phyloP scores from a whole-genome alignment of 805 yeast species.

The Wickerhamomyces chaumierensis region DNA sequence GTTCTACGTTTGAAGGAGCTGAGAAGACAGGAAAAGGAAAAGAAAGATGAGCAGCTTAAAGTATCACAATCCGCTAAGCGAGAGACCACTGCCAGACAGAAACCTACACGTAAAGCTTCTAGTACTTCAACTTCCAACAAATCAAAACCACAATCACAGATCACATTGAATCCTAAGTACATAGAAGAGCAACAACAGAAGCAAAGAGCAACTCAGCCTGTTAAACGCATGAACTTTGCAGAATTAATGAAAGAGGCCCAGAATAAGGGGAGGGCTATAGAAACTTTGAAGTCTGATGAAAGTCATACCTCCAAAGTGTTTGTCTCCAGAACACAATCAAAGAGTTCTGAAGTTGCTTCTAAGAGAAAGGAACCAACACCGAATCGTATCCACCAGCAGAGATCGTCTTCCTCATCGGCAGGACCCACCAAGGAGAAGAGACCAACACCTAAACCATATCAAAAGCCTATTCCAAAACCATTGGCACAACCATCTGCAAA shows the following conservation, averaged over 20 bases:
- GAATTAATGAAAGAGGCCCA: constrained; percentile 51
- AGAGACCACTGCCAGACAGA: constrained; percentile 11
- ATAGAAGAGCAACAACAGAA: constrained; percentile 1
- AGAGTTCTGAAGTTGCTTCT: constrained; percentile 6
- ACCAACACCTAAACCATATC: constrained; percentile 1
- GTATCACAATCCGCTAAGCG: constrained; percentile 15
- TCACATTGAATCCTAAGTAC: neutral
- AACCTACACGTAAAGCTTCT: constrained; percentile 1
- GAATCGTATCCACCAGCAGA: too few species aligned
- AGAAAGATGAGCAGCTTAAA: constrained; percentile 9
- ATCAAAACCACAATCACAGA: neutral
- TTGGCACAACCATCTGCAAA: constrained; percentile 48
- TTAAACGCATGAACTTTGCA: constrained; percentile 38
- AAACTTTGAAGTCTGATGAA: constrained; percentile 10
- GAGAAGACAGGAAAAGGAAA: constrained; percentile 39
- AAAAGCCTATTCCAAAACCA: constrained; percentile 11
- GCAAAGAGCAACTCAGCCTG: constrained; percentile 11
- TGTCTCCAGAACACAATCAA: constrained; percentile 5
- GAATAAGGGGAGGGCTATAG: constrained; percentile 18
- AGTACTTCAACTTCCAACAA: neutral
- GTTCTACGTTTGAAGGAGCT: constrained; percentile 60
- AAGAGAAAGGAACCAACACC: neutral
- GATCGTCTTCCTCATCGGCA: too few species aligned
- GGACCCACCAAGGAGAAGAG: neutral
- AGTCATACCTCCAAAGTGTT: constrained; percentile 7